These are phyloP conservation scores for Trifolium fragiferum DNA, from an alignment of 306 rosid species.

Conservation along the genomic window DNA sequence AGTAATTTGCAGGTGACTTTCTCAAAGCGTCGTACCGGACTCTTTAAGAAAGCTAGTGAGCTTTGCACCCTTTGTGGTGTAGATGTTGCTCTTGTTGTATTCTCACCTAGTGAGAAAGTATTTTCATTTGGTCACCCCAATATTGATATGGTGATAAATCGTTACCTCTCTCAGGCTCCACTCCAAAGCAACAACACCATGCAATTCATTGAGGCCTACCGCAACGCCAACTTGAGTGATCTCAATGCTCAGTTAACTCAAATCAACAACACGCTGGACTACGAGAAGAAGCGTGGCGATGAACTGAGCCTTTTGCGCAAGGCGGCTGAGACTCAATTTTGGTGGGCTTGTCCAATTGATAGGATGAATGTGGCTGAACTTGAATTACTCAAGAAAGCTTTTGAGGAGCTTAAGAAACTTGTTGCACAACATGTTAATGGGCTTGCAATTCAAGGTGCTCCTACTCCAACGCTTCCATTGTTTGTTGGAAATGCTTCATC, in stretches of 20 bases:
- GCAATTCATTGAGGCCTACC: neutral
- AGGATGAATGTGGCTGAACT: neutral
- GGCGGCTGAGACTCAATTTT: neutral
- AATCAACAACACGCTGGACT: neutral
- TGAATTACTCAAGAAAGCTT: neutral
- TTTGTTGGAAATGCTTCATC: neutral
- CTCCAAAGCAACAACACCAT: neutral
- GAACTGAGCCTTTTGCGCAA: neutral
- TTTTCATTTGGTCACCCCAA: neutral
- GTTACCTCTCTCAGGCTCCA: neutral
- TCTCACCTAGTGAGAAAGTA: neutral
- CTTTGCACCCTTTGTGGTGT: neutral
- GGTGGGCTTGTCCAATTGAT: neutral
- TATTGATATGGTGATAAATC: neutral
- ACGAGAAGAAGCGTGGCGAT: neutral
- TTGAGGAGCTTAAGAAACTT: neutral
- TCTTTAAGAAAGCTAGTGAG: neutral
- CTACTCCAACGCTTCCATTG: neutral
- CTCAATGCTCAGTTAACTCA: neutral
- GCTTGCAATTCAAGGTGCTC: neutral
- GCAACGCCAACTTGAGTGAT: neutral
- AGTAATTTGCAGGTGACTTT: neutral
- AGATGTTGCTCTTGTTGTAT: neutral
- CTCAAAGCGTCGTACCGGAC: neutral
- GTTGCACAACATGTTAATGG: neutral